Conservation (phyloP, 2,329 filamentous ascomycete species). For the Trichoderma sp. region DNA sequence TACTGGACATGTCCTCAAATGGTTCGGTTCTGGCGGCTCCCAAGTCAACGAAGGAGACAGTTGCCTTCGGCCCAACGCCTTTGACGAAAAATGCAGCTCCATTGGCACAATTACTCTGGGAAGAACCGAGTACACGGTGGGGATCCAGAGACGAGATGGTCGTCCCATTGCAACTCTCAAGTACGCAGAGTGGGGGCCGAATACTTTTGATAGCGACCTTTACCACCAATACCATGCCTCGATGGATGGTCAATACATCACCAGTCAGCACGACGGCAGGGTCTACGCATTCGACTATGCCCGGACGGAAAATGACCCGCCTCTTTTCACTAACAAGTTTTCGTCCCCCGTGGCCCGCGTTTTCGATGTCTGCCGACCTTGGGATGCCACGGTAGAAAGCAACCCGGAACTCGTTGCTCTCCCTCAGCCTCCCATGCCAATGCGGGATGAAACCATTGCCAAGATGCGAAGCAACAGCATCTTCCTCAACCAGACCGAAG, state of each 20-base stretch:
- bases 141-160: constrained; percentile 72
- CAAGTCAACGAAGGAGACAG: constrained; percentile 68
- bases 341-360: constrained; percentile 78
- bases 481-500: constrained; percentile 81
- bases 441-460: constrained; percentile 46
- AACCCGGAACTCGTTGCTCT: constrained; percentile 79
- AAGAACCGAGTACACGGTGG: constrained; percentile 84
- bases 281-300: constrained; percentile 76
- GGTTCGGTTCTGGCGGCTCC: constrained; percentile 72
- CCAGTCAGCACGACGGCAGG: constrained; percentile 78
- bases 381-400: constrained; percentile 57
- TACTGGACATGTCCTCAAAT: constrained; percentile 77
- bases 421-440: constrained; percentile 73
- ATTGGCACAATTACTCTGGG: constrained; percentile 79
- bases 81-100: constrained; percentile 74
- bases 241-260: constrained; percentile 85
- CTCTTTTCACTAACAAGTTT: constrained; percentile 66
- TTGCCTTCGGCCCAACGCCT: constrained; percentile 66
- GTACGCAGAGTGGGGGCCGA: constrained; percentile 93
- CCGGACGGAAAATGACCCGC: constrained; percentile 46
- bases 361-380: constrained; percentile 79
- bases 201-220: constrained; percentile 85
- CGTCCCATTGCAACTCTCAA: constrained; percentile 81
- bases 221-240: constrained; percentile 76
- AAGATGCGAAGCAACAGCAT: constrained; percentile 62